Evolutionary conservation across 2,329 filamentous ascomycete species (phyloP), one percentile per base, ranked within the genome.

Genomic region (Alternaria arborescens): DNA sequence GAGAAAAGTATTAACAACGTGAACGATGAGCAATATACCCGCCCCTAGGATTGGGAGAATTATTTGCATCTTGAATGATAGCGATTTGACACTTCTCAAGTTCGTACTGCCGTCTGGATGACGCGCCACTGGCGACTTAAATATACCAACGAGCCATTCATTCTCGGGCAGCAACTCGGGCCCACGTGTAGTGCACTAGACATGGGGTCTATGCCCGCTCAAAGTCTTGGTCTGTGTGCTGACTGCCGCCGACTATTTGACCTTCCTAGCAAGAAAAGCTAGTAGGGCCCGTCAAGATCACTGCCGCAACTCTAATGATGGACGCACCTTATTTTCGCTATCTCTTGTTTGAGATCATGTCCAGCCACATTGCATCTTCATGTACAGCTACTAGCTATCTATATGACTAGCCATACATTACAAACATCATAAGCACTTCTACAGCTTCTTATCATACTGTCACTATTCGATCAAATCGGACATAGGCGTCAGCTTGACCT

Each of bases 171-270:
- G 5, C 26, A 14, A 1, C 3, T 24, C 10, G n/a, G 12, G 12
- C 14, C 26, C 56, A 59, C 56, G 36, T 50, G 50, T 43, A 47
- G 5, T n/a, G 8, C 34, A 30, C 56, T 50, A 55, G 26, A 14
- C 56, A 59, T 20, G 50, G 56, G 43, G 18, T 6, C 34, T 16
- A 22, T 18, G 20, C 1, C 26, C 20, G 22, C 26, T 36, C 26
- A 36, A 5, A 4, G 1, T 14, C 3, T 22, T 54, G 20, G 20
- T 20, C 28, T 24, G 3, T n/a, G 12, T 32, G 26, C 18, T 47
- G 14, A 10, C 8, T 30, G 2, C 3, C 22, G 11, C 14, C 3
- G 16, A 8, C 5, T n/a, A 4, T n/a, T 40, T 24, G 42, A 11
- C 16, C 4, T 20, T 14, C 34, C 0, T 28, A 22, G 30, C 14